Evolutionary conservation across 2,329 filamentous ascomycete genomes (phyloP), one percentile per base, ranked within the genome.

Genomic region (Talaromyces amestolkiae): DNA sequence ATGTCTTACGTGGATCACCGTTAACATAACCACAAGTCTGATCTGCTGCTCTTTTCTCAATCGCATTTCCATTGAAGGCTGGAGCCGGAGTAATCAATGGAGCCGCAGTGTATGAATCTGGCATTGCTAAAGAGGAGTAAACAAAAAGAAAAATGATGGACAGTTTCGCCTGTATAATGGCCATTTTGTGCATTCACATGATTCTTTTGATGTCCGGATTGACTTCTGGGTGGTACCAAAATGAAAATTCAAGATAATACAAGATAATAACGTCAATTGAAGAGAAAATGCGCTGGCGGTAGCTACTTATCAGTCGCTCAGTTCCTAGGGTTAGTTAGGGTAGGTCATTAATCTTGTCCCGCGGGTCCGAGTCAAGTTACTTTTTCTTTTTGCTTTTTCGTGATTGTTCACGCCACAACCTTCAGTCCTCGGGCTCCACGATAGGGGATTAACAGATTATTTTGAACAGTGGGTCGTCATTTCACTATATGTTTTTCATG

Each of bases 21-120:
- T 22, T 49, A 11, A 63, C 15, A 58, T 63, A 63, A 10, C 61
- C 61, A 39, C 61, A 63, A 37, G 61, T 63, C 39, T 63, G 61
- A 41, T 47, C 39, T 53, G n/a, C 24, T 8, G 24, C 53, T 43
- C 61, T 63, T 37, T 49, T 58, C 17, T 45, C 33, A 22, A 63
- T 19, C 6, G 49, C 31, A 19, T 58, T 22, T 13, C 2, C 11
- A 8, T 58, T 31, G 27, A 43, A 47, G n/a, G 13, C 33, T 31
- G 61, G 61, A 13, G 51, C 61, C 4, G 61, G 6, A 33, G 61
- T 63, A 11, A 63, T 63, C 15, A 63, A 58, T 8, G 61, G 19
- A 33, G 39, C 19, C 8, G 49, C 37, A 15, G 31, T 22, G 5
- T 19, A 11, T 37, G 39, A 5, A 24, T 47, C 37, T 47, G 51